Evolutionary conservation across 805 yeast species (phyloP).

Genomic region (Sugiyamaella marilandica): DNA sequence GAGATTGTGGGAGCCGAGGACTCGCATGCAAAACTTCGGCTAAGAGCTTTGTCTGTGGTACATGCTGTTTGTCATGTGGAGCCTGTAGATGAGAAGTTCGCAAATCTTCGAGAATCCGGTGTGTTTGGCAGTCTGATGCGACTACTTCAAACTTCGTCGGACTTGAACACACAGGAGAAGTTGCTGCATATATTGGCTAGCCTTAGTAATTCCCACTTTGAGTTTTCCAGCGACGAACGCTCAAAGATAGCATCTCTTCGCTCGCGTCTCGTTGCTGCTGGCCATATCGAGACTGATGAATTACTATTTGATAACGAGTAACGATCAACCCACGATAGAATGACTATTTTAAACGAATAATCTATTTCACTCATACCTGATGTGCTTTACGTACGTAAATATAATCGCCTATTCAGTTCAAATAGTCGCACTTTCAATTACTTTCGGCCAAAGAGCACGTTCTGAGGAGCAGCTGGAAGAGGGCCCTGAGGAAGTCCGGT

Average conservation of each 20-base stretch:
- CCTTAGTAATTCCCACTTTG: conserved; percentile 15
- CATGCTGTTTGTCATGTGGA: conserved; percentile 21
- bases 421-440: no score
- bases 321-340: no score
- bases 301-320: conserved; percentile 7
- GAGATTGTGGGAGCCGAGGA: conserved; percentile 13
- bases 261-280: conserved; percentile 7
- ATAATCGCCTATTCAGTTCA: no score
- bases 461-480: conserved; percentile 25
- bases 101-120: conserved; percentile 11
- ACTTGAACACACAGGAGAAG: conserved; percentile 29
- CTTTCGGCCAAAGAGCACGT: conserved; percentile 26
- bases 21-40: conserved; percentile 10
- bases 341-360: no score
- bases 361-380: no score
- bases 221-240: conserved; percentile 15
- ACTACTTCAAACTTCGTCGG: conserved; percentile 18
- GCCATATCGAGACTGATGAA: conserved; percentile 12
- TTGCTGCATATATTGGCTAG: conserved; percentile 25
- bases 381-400: no score
- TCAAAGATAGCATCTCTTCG: conserved; percentile 6
- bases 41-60: conserved; percentile 19
- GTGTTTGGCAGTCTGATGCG: conserved; percentile 14
- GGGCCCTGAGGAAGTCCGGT: conserved; percentile 25
- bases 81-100: conserved; percentile 19